Evolutionary conservation across 208 protist species (phyloP).

Genomic region (Acanthamoeba royreba): DNA sequence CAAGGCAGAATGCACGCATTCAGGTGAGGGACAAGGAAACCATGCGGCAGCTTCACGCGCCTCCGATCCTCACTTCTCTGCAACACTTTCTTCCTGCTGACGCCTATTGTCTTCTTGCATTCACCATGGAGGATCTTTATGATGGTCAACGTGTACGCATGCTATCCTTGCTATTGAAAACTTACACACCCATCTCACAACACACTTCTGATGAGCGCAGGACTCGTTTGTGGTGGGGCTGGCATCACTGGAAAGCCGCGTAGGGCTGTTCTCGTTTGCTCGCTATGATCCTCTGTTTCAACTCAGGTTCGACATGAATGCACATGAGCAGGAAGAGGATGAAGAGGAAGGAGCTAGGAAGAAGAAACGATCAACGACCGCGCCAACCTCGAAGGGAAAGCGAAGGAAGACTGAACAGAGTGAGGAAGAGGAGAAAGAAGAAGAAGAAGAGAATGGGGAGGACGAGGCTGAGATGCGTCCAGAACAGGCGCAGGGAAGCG

Average conservation of each 20-base stretch:
- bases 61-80: not conserved
- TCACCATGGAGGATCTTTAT: conserved; percentile 26
- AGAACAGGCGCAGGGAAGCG: not conserved
- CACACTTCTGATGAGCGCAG: not conserved
- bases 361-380: not conserved
- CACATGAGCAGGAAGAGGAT: not conserved
- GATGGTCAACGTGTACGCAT: not conserved
- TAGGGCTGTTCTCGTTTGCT: conserved; percentile 16
- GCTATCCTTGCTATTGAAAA: not conserved
- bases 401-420: not conserved
- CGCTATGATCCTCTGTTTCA: not conserved
- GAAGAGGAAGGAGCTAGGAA: not conserved
- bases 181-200: not conserved
- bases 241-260: not conserved
- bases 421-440: not conserved
- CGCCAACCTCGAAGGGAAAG: not conserved
- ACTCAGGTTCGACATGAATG: not conserved
- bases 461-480: not conserved
- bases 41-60: not conserved
- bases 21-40: not conserved
- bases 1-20: too few relatives aligned
- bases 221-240: conserved; percentile 15
- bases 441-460: not conserved
- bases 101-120: not conserved
- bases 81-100: not conserved